These are phyloP conservation scores for Amauroascus verrucosus DNA, from an alignment of 2,329 filamentous ascomycete genomes.

Conservation along the genomic window DNA sequence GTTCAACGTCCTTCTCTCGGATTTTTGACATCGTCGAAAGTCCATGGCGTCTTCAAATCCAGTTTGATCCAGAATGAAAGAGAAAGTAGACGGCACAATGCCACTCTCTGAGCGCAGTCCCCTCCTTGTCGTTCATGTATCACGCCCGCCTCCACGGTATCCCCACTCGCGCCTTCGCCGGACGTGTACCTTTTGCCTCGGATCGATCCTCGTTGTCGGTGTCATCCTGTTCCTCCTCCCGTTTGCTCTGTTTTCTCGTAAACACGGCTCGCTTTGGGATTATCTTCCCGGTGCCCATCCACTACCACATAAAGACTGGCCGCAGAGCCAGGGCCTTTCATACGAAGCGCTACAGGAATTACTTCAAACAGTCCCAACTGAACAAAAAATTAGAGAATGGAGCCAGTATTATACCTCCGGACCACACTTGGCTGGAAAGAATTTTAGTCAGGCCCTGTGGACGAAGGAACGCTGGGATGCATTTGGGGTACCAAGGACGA, in stretches of 20 bases:
- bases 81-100: conserved; percentile 26
- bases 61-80: conserved; percentile 22
- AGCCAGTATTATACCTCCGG: conserved; percentile 68
- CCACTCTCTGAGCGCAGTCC: conserved; percentile 33
- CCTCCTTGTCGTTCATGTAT: conserved; percentile 34
- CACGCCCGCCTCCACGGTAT: conserved; percentile 32
- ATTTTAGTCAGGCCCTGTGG: conserved; percentile 66
- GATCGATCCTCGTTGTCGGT: conserved; percentile 29
- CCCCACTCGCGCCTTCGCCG: conserved; percentile 35
- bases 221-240: conserved; percentile 36
- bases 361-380: conserved; percentile 45
- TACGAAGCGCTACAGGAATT: conserved; percentile 48
- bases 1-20: background rate
- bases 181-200: conserved; percentile 34
- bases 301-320: conserved; percentile 33
- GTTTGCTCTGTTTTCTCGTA: conserved; percentile 29
- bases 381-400: conserved; percentile 56
- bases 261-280: conserved; percentile 30
- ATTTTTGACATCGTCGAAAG: background rate
- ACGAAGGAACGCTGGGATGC: conserved; percentile 63
- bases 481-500: conserved; percentile 51
- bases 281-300: conserved; percentile 34
- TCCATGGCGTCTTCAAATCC: background rate
- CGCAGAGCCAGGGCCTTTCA: conserved; percentile 37
- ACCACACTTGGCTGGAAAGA: conserved; percentile 65